A percentile compares a stretch with the other conserved stretches of the same genome.
Evolutionary conservation across 2,329 filamentous ascomycete species (phyloP).

Genomic region (Colletotrichum tanaceti): DNA sequence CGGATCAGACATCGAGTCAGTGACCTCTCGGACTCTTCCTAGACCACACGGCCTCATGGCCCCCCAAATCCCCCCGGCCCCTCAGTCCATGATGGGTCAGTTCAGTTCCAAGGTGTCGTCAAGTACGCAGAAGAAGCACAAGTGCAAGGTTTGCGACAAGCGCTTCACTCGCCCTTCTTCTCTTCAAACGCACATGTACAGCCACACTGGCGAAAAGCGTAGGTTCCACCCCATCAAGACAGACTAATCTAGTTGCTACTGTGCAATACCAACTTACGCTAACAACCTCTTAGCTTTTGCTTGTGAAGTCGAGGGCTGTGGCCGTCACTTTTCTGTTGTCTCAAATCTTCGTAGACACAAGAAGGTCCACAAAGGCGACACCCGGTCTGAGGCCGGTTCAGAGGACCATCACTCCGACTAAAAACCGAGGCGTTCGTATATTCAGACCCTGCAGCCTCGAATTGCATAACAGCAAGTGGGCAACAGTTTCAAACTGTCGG

Average conservation of each 20-base stretch:
- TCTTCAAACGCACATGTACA: slow-evolving; percentile 97
- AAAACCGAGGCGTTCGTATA: slow-evolving; percentile 21
- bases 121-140: slow-evolving; percentile 98
- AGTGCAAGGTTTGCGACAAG: slow-evolving; percentile 99
- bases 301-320: slow-evolving; percentile 94
- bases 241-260: not conserved
- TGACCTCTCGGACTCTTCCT: slow-evolving; percentile 84
- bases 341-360: slow-evolving; percentile 94
- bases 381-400: slow-evolving; percentile 71
- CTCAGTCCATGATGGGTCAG: slow-evolving; percentile 98
- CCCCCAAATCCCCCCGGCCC: slow-evolving; percentile 79
- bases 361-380: slow-evolving; percentile 91
- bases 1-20: slow-evolving; percentile 85
- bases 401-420: slow-evolving; percentile 72
- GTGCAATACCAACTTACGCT: not conserved
- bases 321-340: slow-evolving; percentile 95
- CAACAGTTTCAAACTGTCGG: not conserved
- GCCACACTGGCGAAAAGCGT: slow-evolving; percentile 98
- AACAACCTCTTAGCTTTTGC: slow-evolving; percentile 75
- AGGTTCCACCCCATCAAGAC: slow-evolving; percentile 58
- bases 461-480: not conserved
- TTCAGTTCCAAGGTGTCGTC: slow-evolving; percentile 97
- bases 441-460: not conserved
- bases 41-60: slow-evolving; percentile 74
- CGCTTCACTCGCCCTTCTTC: slow-evolving; percentile 95